Base-by-base conservation (phyloP, 2,329 filamentous ascomycete species). In the Trichoderma polysporum region DNA sequence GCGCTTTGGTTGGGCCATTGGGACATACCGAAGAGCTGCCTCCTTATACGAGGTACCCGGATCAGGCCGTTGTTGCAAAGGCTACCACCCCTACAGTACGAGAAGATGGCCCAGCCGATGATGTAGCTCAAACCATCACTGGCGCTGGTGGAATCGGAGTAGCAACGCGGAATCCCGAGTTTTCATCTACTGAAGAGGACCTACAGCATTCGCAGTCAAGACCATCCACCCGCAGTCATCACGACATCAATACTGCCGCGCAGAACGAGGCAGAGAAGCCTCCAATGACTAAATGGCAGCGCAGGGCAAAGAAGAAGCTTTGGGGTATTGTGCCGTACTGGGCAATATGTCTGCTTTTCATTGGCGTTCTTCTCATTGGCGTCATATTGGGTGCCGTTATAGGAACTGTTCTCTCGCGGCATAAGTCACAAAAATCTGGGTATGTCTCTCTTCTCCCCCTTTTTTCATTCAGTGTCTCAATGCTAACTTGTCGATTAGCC, bases 11-110 rank as follows among this genome's bases (percentile, higher is more conserved):
- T 60, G 93, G 93, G 1, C 91, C 91, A 0, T 88, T 97, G 73
- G 94, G 94, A 1, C 93, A 97, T 75, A 90, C 91, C 1, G 94
- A 98, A 78, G 92, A 97, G 76, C 81, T 97, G 19, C 94, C 94
- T 13, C 94, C 94, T 0, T 98, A 98, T 75, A 92, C 92, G 15
- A 86, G 93, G 76, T 97, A 96, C 77, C 92, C 94, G 2, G 91
- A 96, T 61, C 90, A 92, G 66, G 82, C 82, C 0, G 89, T 79
- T 78, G 85, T 75, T 75, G 86, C 77, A 82, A 93, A 86, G 73
- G 77, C 57, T 71, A 76, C 19, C 75, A 77, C 22, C 8, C 52
- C 65, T 15, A 35, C 59, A 7, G 70, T 74, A n/a, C 71, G 73
- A 27, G 72, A 58, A 67, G 58, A 57, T 5, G 59, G 61, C 10